Base-by-base conservation (phyloP, 345 rosid genomes). In the Rhizophora mangle region DNA sequence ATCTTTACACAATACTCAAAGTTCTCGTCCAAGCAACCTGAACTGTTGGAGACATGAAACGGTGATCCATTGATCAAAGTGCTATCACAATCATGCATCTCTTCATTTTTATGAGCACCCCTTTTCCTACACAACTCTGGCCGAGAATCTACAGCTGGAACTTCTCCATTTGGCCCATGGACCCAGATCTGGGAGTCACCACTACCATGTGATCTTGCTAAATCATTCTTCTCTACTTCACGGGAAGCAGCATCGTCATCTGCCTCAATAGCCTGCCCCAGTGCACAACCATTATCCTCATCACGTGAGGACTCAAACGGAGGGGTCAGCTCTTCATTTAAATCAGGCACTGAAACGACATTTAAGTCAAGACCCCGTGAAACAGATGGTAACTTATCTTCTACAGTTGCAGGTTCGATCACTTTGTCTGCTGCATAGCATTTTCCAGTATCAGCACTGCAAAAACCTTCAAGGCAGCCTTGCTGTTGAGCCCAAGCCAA, bases 241-340 rank as follows among this genome's bases (percentile, higher is more conserved):
- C 79, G 84, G 31, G 96, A 88, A 70, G 88, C 91, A 66, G 89
- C 89, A 77, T 89, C 96, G 74, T 90, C 93, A 60, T 77, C 80
- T 53, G 83, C 88, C 72, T 86, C 98, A 67, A 86, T 78, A 63
- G 79, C 85, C 39, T 70, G 91, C 59, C 77, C 87, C 70, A 88
- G 73, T 26, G 86, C 81, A 80, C 86, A 84, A 57, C 88, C 95
- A 47, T 82, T 83, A 76, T 92, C 96, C 84, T 92, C 96, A 80
- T 92, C 97, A 62, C 94, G 78, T 30, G 96, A 90, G 66, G 87
- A 92, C 54, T 90, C 97, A 60, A 74, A 85, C 39, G 88, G 92
- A 72, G 89, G 96, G 69, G 94, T 85, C 66, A 88, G 79, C 69
- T 92, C 98, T 77, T 87, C 99, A 43, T 96, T 96, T 79, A 96